Base-by-base conservation (phyloP, 768 basidiomycete species). In the Macrolepiota fuliginosa region DNA sequence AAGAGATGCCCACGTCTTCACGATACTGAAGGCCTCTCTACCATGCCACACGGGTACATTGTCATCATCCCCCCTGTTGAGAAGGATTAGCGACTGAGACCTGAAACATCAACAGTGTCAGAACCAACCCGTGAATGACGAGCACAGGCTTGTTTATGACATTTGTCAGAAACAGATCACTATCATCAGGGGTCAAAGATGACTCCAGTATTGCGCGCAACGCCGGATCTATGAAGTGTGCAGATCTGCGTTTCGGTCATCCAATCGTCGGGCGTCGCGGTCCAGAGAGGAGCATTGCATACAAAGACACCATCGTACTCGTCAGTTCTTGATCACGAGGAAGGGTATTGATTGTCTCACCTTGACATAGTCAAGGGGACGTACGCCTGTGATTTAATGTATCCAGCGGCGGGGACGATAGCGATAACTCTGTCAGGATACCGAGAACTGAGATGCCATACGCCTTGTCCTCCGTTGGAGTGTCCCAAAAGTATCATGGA, bases 391-490 rank as follows among this genome's bases (percentile, higher is more conserved):
- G 94, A 92, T 64, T 94, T 96, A 67, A 92, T 83, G 71, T 92
- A 96, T 2, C 79, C 92, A 2, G 94, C 86, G 0, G 91, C 92
- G 7, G 92, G 87, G 6, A 94, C 77, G 27, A 86, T 90, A 55
- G 82, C 88, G 9, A 87, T 66, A 11, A 90, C 83, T 57, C 82
- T 79, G 70, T 96, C 93, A 0, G 95, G 94, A 72, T 83, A 90
- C 64, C 90, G 79, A 27, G 87, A 81, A 13, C 90, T 86, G 17
- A 90, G 68, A 71, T 93, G 88, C 91, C 92, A 94, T 1, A 88
- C 79, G 0, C 94, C 94, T 72, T 96, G 95, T 12, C 94, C 94
- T 29, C 94, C 94, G 71, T 97, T 97, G 2, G 94, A 96, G 70
- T 97, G 94, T 0, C 95, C 94, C 36, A 94, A 76, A n/a, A 94